Evolutionary conservation across 331 rosid genomes (phyloP), one percentile per base, ranked within the genome.

Genomic region (Pyracantha coccinea): DNA sequence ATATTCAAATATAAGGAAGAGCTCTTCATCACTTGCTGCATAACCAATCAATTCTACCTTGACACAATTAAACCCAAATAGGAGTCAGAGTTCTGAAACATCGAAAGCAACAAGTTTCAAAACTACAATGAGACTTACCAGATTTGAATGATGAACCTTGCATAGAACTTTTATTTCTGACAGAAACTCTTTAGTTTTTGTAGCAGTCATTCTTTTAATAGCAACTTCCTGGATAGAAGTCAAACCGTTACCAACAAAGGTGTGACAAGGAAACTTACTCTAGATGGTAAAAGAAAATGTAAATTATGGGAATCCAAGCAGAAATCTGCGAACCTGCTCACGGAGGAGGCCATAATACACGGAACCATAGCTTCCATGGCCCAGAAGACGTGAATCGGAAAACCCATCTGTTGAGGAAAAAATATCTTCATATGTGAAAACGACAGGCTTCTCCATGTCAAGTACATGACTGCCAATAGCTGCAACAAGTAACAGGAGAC

Each of bases 11-110:
- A 90, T 81, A 67, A 92, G 92, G 78, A 90, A 89, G 72, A 95
- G 92, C 83, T 95, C 98, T 32, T 89, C 96, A 7, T 89, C 93
- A 77, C 88, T 89, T 57, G 96, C 92, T 14, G 92, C 93, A 83
- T 92, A 95, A 68, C 99, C 99, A 80, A 95, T 92, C 96, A 95
- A 90, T 81, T 95, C 99, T 88, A 95, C 98, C 99, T 95, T 87
- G 89, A 95, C 77, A 92, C 76, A 80, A 60, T 75, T 73, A 82
- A 88, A 55, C 61, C 63, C 81, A 75, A 69, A 53, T 58, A 72
- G 44, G 62, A 79, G 86, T 88, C 86, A 89, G 75, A 73, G 35
- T 60, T 81, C 76, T 45, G 70, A 76, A 76, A 74, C 76, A 63
- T 62, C 41, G 32, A 67, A 73, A 55, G 75, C 29, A 78, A 69